Evolutionary conservation across 2,329 filamentous ascomycete species (phyloP).

Genomic region (Fusarium illudens): DNA sequence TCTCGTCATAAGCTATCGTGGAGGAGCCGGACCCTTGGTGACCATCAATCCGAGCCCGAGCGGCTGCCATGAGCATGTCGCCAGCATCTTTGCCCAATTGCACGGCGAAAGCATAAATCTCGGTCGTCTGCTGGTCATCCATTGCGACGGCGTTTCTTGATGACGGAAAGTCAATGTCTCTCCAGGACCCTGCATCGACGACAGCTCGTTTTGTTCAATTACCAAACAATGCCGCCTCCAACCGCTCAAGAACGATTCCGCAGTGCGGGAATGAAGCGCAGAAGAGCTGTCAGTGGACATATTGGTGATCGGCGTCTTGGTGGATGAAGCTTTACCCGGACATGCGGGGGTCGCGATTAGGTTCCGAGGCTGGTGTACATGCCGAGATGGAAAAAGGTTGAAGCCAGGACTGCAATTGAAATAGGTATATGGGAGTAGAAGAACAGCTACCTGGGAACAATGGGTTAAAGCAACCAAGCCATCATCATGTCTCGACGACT

Average conservation of each 20-base stretch:
- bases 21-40: conserved; percentile 17
- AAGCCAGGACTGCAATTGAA: conserved; percentile 20
- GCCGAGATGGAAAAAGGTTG: conserved; percentile 17
- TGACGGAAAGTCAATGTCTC: conserved; percentile 3
- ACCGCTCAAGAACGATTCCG: conserved; percentile 14
- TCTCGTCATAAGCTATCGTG: conserved; percentile 58
- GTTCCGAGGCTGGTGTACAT: neutral
- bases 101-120: conserved; percentile 75
- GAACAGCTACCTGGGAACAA: too few species aligned
- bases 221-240: conserved; percentile 28
- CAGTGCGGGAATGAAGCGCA: conserved; percentile 33
- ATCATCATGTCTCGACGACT: conserved; percentile 56
- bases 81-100: conserved; percentile 76
- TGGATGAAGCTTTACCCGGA: conserved; percentile 43
- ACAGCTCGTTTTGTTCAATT: conserved; percentile 18
- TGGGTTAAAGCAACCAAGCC: neutral
- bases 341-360: conserved; percentile 6
- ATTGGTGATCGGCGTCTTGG: conserved; percentile 1
- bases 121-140: conserved; percentile 61
- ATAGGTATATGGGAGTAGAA: neutral
- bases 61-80: conserved; percentile 69
- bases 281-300: conserved; percentile 24
- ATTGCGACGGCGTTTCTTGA: conserved; percentile 33
- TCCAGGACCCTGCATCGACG: neutral
- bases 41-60: conserved; percentile 47